Percentiles rank a stretch among this genome's conserved stretches.
phyloP scores from a whole-genome alignment of 2,329 filamentous ascomycete genomes.

The Raffaelea deltoideospora region DNA sequence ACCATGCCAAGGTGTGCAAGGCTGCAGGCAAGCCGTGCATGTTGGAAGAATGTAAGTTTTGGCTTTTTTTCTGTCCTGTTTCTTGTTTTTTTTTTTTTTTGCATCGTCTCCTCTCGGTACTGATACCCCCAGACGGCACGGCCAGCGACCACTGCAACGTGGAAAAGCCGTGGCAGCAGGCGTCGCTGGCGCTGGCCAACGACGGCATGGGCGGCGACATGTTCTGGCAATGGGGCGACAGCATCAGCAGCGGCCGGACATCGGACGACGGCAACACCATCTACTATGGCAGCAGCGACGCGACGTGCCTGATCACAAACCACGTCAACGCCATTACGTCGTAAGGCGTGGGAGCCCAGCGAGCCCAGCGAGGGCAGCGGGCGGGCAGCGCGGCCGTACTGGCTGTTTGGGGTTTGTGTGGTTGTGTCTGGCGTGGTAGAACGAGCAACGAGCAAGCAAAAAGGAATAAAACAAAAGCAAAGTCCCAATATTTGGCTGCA shows the following conservation, averaged over 20 bases:
- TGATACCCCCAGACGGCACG: conserved; percentile 10
- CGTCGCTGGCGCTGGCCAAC: conserved; percentile 16
- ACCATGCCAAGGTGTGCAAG: conserved; percentile 22
- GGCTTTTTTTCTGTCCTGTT: not conserved
- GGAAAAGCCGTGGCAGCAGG: conserved; percentile 16
- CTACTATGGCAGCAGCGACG: conserved; percentile 24
- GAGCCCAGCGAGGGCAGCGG: too few relatives aligned
- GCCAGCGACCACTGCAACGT: conserved; percentile 11
- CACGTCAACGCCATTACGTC: conserved; percentile 22
- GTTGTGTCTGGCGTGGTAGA: too few relatives aligned
- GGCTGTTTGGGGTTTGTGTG: too few relatives aligned
- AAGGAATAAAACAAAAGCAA: too few relatives aligned
- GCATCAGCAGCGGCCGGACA: conserved; percentile 21
- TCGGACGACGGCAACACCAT: conserved; percentile 29
- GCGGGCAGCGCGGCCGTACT: too few relatives aligned
- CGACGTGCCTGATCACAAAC: conserved; percentile 27
- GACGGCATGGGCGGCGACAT: conserved; percentile 20
- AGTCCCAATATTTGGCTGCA: too few relatives aligned
- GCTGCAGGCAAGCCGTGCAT: conserved; percentile 24
- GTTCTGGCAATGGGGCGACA: conserved; percentile 27
- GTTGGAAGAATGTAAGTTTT: conserved; percentile 23
- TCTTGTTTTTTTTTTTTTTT: not conserved
- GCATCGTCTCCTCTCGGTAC: not conserved
- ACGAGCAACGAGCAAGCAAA: too few relatives aligned
- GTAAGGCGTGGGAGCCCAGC: too few relatives aligned